Base-by-base conservation (phyloP, 2,329 filamentous ascomycete genomes). In the Verticillium klebahnii region DNA sequence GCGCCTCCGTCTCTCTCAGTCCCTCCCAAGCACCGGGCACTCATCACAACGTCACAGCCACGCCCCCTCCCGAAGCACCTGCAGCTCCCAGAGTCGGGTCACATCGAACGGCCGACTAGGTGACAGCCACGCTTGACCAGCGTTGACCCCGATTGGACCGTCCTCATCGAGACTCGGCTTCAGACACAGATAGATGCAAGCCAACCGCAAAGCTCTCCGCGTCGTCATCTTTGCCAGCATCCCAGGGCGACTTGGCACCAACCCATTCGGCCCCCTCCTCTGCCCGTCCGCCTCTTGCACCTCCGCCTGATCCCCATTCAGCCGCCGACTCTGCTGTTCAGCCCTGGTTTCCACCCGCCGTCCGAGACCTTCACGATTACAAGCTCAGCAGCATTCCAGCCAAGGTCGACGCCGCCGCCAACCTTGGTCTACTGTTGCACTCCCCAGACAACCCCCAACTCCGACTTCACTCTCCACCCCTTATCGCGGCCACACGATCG, bases 101-200 rank as follows among this genome's bases (percentile, higher is more conserved):
- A 50, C 45, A 50, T 50, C 45, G 45, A 50, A 50, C 45, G 45
- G 45, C 19, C 45, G 45, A 50, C 45, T 50, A 50, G 19, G 45
- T 50, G 45, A n/a, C 45, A 50, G 45, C 45, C 60, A 64, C 62
- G 62, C 40, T 58, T 60, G 59, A 37, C 57, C 58, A 57, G 23
- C 56, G 25, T 58, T 62, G 40, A 36, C 57, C 57, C 62, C 57
- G 60, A 64, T 64, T 65, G 62, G 64, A 61, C 57, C n/a, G 37
- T 12, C 56, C 54, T 50, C 45, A 50, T 50, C 45, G 45, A 50
- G 7, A 19, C 45, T 50, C 45, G 45, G 29, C 45, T 25, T 50
- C 45, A 50, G 45, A 50, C 23, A 23, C 45, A 23, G n/a, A 50
- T 25, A 23, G n/a, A 50, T 25, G 45, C 45, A 50, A 8, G 45